Evolutionary conservation across 352 stramenopile species (phyloP), one percentile per base, ranked within the genome.

Genomic region (Phytophthora cactorum): DNA sequence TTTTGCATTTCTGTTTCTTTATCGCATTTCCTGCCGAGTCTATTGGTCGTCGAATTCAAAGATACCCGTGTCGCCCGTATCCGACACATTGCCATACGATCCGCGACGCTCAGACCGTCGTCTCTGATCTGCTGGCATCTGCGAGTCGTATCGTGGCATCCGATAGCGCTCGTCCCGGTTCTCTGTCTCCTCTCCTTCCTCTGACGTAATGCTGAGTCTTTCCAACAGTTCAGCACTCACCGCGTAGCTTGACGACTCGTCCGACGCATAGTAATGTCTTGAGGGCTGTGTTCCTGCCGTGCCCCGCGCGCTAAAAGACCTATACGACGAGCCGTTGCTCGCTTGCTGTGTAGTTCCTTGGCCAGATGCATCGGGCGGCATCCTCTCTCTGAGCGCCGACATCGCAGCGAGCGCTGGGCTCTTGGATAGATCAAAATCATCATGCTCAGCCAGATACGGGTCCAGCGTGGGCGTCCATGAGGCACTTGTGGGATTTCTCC

Each of bases 41-140:
- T 79, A 85, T 70, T 88, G 80, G 45, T 92, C 82, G 71, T 91
- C 84, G 69, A 92, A 90, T 77, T 89, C 72, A 74, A 92, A 92
- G 58, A 92, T 86, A 54, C 78, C 84, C 32, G 79, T 74, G 55
- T 92, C 83, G 36, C 72, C 70, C 5, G 54, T 58, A 68, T 83
- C 77, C 62, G 77, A 83, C 45, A 78, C 59, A 62, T 69, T 86
- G 36, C 75, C 67, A 55, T 82, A 89, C 29, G 84, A 92, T 6
- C 72, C 75, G 9, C 79, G 75, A 38, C 83, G 74, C 29, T 90
- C 81, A 10, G 70, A 52, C 28, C 76, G 63, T 43, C 55, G 59
- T 63, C 69, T 66, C 59, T 70, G 45, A 51, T 75, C 60, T 61
- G 60, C 8, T 50, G 59, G 54, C 6, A 59, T 67, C 9, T 69